phyloP scores from a whole-genome alignment of 2,329 filamentous ascomycete genomes.

The Diaporthe nobilis region DNA sequence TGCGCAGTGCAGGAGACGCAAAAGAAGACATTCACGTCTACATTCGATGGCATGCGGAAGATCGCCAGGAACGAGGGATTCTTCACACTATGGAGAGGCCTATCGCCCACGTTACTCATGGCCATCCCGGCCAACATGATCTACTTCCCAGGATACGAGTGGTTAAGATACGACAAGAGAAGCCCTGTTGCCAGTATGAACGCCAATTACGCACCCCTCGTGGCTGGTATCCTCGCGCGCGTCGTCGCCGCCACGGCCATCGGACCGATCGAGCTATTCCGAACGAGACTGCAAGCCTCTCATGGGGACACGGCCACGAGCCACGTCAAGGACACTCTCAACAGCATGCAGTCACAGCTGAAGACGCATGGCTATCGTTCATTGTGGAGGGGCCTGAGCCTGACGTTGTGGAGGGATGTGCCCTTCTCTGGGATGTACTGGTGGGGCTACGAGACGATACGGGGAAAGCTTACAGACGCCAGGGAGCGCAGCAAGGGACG shows the following conservation, averaged over 20 bases:
- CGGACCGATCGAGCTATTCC: conserved; percentile 92
- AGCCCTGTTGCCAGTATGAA: conserved; percentile 79
- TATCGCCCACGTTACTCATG: conserved; percentile 96
- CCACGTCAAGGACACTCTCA: conserved; percentile 84
- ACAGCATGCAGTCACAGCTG: conserved; percentile 85
- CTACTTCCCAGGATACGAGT: conserved; percentile 98
- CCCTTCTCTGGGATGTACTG: conserved; percentile 98
- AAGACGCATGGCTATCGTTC: conserved; percentile 81
- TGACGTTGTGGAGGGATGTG: conserved; percentile 97
- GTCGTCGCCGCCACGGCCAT: conserved; percentile 86
- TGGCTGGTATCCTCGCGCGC: conserved; percentile 84
- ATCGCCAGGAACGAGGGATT: conserved; percentile 94
- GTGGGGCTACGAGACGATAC: conserved; percentile 94
- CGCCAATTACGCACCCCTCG: conserved; percentile 83
- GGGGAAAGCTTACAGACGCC: conserved; percentile 77
- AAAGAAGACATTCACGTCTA: conserved; percentile 87
- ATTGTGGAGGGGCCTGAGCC: conserved; percentile 89
- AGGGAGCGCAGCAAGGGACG: conserved; percentile 68
- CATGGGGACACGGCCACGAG: conserved; percentile 69
- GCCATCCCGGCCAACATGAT: conserved; percentile 96
- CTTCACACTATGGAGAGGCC: conserved; percentile 88
- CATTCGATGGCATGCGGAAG: conserved; percentile 91
- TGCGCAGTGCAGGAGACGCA: conserved; percentile 93
- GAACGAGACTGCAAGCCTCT: conserved; percentile 90
- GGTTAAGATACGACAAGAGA: conserved; percentile 80